These are phyloP conservation scores for Debaryomyces maramus DNA, from an alignment of 805 yeast genomes.

Conservation along the genomic window DNA sequence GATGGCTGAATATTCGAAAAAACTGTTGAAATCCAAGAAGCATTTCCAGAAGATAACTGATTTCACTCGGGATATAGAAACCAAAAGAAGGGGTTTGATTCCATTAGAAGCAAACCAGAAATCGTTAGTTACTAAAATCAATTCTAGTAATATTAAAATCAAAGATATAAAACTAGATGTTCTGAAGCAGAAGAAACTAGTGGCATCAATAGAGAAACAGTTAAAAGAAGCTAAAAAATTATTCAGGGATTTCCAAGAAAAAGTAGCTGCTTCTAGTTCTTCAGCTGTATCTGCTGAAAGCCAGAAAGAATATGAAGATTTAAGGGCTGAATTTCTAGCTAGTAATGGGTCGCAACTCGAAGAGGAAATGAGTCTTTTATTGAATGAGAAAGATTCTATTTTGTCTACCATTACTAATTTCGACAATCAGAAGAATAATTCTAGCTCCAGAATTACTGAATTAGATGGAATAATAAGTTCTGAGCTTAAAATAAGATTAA, in stretches of 20 bases:
- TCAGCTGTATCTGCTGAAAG: conserved; percentile 49
- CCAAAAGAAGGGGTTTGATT: conserved; percentile 48
- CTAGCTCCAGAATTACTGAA: conserved; percentile 40
- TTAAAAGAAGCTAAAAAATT: conserved; percentile 41
- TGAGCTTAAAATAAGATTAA: conserved; percentile 37
- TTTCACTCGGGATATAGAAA: conserved; percentile 43
- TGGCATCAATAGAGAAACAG: conserved; percentile 46
- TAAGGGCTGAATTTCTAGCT: conserved; percentile 58
- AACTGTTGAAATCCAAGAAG: conserved; percentile 42
- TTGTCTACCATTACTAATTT: conserved; percentile 24
- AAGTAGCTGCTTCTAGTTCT: conserved; percentile 15
- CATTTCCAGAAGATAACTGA: conserved; percentile 36
- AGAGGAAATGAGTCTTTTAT: conserved; percentile 44
- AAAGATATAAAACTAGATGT: conserved; percentile 53
- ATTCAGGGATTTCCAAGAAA: conserved; percentile 32
- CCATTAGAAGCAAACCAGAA: conserved; percentile 62
- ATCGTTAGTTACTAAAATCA: conserved; percentile 47
- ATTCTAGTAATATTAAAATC: conserved; percentile 47
- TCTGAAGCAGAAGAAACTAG: conserved; percentile 47
- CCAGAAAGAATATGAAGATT: conserved; percentile 53
- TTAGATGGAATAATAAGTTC: conserved; percentile 34
- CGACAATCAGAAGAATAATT: conserved; percentile 31
- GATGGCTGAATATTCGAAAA: conserved; percentile 46
- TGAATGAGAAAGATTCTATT: conserved; percentile 46
- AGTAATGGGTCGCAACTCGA: conserved; percentile 59